Conservation (phyloP, 2,329 filamentous ascomycete species). For the Aspergillus flavus region DNA sequence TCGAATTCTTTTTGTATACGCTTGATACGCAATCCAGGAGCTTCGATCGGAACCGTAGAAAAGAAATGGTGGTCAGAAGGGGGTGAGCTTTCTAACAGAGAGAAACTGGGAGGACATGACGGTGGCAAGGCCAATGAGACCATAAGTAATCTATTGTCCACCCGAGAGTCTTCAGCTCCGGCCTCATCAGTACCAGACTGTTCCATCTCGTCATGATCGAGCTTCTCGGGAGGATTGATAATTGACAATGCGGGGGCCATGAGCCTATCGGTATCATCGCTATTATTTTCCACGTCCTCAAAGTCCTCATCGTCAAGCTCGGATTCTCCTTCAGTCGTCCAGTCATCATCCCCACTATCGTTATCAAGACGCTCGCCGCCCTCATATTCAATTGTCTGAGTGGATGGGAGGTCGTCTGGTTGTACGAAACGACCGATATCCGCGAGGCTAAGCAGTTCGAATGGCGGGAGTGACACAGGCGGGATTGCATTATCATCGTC, state of each 20-base stretch:
- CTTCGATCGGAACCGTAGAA: constrained; percentile 26
- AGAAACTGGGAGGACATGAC: constrained; percentile 35
- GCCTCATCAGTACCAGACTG: constrained; percentile 9
- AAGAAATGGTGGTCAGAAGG: constrained; percentile 49
- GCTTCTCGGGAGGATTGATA: constrained; percentile 7
- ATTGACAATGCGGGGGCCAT: constrained; percentile 14
- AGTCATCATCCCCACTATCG: constrained; percentile 46
- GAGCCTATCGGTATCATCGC: neutral
- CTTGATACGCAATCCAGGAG: constrained; percentile 38
- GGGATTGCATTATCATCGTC: constrained; percentile 28
- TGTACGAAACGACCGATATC: neutral
- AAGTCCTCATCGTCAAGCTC: constrained; percentile 25
- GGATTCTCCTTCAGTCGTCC: constrained; percentile 40
- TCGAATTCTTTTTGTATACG: constrained; percentile 61
- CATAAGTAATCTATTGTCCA: neutral
- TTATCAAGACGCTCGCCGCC: constrained; percentile 46
- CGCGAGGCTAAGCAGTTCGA: neutral
- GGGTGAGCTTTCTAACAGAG: constrained; percentile 45
- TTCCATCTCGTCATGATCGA: constrained; percentile 4
- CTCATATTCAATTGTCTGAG: constrained; percentile 28
- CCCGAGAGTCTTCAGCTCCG: neutral
- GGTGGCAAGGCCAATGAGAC: constrained; percentile 9
- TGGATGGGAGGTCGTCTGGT: constrained; percentile 2
- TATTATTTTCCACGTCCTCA: neutral
- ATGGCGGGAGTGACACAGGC: neutral